Evolutionary conservation across 2,329 filamentous ascomycete species (phyloP).

Genomic region (Colletotrichum sansevieriae): DNA sequence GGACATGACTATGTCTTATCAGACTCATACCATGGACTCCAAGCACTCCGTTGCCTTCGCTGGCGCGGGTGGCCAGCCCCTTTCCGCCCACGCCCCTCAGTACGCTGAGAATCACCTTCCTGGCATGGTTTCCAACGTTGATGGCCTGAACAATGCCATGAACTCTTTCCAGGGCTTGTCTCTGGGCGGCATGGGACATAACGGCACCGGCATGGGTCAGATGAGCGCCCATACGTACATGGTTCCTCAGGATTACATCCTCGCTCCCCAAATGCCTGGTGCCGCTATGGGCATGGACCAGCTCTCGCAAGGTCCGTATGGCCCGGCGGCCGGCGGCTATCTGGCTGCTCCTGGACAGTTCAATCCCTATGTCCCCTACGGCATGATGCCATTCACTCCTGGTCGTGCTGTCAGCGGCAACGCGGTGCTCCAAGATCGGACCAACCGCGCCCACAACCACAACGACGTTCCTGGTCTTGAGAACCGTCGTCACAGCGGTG

Average conservation of each 20-base stretch:
- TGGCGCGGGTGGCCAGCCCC: slow-evolving; percentile 24
- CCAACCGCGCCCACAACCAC: slow-evolving; percentile 60
- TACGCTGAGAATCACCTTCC: slow-evolving; percentile 40
- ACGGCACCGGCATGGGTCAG: slow-evolving; percentile 38
- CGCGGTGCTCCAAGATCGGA: slow-evolving; percentile 58
- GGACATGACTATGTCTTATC: slow-evolving; percentile 50
- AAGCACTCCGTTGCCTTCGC: slow-evolving; percentile 47
- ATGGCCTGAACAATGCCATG: slow-evolving; percentile 33
- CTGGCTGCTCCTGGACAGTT: slow-evolving; percentile 50
- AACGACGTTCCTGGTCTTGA: slow-evolving; percentile 72
- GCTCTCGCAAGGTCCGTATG: slow-evolving; percentile 47
- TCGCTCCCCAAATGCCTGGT: slow-evolving; percentile 51
- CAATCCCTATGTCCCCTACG: slow-evolving; percentile 51
- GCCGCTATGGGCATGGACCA: slow-evolving; percentile 52
- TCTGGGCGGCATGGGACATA: slow-evolving; percentile 51
- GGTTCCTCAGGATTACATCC: slow-evolving; percentile 54
- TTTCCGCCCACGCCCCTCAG: slow-evolving; percentile 27
- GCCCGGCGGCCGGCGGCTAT: slow-evolving; percentile 53
- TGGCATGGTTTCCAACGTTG: slow-evolving; percentile 35
- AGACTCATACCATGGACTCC: slow-evolving; percentile 55
- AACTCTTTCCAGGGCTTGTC: slow-evolving; percentile 49
- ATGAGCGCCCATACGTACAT: slow-evolving; percentile 55
- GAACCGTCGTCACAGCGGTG: slow-evolving; percentile 65
- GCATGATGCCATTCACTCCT: slow-evolving; percentile 65
- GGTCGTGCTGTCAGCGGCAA: slow-evolving; percentile 54